Percentiles rank a stretch among this genome's conserved stretches.
These are phyloP conservation scores for Phaeomoniella chlamydospora DNA, from an alignment of 2,329 filamentous ascomycete species.

Conservation along the genomic window DNA sequence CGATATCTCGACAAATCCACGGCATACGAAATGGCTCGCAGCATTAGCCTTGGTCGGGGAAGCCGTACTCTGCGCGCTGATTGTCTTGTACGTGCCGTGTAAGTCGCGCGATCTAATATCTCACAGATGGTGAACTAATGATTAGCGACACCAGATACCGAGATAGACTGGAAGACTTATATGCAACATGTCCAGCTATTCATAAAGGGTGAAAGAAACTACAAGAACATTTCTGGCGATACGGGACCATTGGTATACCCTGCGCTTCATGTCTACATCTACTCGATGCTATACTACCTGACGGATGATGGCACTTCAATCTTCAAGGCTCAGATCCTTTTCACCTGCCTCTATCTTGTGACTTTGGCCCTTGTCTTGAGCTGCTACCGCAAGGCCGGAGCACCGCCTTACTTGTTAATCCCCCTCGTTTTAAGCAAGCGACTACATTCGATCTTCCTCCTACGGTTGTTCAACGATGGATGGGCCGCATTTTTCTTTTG, in stretches of 20 bases:
- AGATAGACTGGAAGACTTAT: constrained; percentile 95
- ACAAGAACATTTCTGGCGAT: constrained; percentile 67
- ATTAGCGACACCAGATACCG: constrained; percentile 51
- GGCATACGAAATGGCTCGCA: constrained; percentile 48
- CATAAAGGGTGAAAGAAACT: constrained; percentile 73
- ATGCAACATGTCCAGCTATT: constrained; percentile 85
- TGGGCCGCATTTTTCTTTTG: constrained; percentile 77
- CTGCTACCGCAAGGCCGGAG: constrained; percentile 46
- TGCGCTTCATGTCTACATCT: constrained; percentile 84
- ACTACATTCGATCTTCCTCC: constrained; percentile 81
- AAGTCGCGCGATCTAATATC: no score
- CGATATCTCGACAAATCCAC: constrained; percentile 36
- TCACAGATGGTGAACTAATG: background rate
- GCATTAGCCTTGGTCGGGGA: constrained; percentile 56
- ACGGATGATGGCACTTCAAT: constrained; percentile 60
- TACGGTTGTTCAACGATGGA: constrained; percentile 92
- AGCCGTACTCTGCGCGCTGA: constrained; percentile 52
- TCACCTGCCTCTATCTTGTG: constrained; percentile 63
- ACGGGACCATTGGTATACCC: constrained; percentile 95
- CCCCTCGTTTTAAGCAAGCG: constrained; percentile 81
- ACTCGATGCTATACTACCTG: constrained; percentile 61
- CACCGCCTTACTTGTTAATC: constrained; percentile 73
- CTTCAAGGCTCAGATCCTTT: constrained; percentile 66
- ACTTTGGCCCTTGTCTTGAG: constrained; percentile 64
- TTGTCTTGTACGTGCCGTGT: constrained; percentile 80